Conservation (phyloP, 768 basidiomycete species). For the Pisolithus orientalis region DNA sequence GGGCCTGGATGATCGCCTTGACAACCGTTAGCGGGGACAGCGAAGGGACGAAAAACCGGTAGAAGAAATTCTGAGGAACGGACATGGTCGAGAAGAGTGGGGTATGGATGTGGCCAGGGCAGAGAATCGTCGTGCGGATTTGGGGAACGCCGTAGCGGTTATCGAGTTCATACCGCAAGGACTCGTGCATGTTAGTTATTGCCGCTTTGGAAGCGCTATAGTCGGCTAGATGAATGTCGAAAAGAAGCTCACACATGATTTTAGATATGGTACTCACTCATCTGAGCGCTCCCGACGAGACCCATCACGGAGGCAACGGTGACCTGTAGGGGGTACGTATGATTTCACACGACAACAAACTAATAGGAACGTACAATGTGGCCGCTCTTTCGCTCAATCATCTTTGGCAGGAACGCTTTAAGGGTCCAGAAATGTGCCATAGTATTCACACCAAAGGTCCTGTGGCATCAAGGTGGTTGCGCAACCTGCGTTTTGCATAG, state of each 20-base stretch:
- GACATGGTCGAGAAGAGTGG: constrained; percentile 62
- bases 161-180: constrained; percentile 84
- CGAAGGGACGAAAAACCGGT: constrained; percentile 73
- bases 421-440: constrained; percentile 88
- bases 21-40: constrained; percentile 69
- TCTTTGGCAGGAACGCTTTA: constrained; percentile 86
- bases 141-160: constrained; percentile 57
- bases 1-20: constrained; percentile 72
- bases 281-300: constrained; percentile 62
- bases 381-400: constrained; percentile 72
- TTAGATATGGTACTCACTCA: constrained; percentile 46
- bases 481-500: neutral
- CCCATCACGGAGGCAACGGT: constrained; percentile 75
- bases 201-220: constrained; percentile 94
- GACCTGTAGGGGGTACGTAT: constrained; percentile 40
- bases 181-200: constrained; percentile 72
- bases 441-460: constrained; percentile 87
- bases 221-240: constrained; percentile 50
- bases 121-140: constrained; percentile 84
- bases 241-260: neutral
- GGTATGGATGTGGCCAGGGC: constrained; percentile 76
- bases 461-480: constrained; percentile 22
- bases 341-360: neutral
- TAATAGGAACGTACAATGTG: constrained; percentile 63
- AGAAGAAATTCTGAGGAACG: constrained; percentile 44